Evolutionary conservation across 2,329 filamentous ascomycete species (phyloP).

Genomic region (Fusarium torulosum): DNA sequence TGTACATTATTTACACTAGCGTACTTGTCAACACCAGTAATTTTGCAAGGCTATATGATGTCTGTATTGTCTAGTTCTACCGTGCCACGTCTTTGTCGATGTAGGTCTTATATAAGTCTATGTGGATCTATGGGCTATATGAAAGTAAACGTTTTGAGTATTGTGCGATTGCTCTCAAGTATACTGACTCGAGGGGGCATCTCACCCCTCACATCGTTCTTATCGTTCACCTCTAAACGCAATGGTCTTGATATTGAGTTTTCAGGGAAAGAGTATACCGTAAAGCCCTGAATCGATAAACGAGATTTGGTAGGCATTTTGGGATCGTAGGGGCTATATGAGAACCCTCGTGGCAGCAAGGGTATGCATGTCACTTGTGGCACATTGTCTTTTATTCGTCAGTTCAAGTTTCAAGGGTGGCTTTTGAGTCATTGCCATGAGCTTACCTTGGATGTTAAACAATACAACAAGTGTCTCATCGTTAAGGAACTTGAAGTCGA

Average conservation of each 20-base stretch:
- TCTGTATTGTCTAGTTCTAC: too few species aligned
- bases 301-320: constrained; percentile 13
- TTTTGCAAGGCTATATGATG: constrained; percentile 2
- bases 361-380: constrained; percentile 53
- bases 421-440: neutral
- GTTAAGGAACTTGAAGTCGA: constrained; percentile 77
- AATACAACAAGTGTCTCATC: constrained; percentile 72
- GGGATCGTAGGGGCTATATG: constrained; percentile 55
- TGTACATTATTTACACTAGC: constrained; percentile 43
- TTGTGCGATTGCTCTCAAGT: constrained; percentile 61
- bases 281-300: constrained; percentile 34
- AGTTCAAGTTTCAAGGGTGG: neutral
- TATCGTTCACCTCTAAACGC: constrained; percentile 65
- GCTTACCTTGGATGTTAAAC: constrained; percentile 57
- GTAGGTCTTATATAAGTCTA: neutral
- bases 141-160: constrained; percentile 62
- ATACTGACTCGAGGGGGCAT: constrained; percentile 65
- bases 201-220: constrained; percentile 58
- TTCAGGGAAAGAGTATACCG: constrained; percentile 47
- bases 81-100: neutral
- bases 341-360: constrained; percentile 52
- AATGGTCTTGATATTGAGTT: constrained; percentile 53
- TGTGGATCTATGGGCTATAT: constrained; percentile 18
- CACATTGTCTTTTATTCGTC: constrained; percentile 42
- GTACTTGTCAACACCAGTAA: constrained; percentile 32